Conservation (phyloP, 176 grass and related monocot species). For the Sorghum bicolor region Sorghum_bicolor_NCBIv3 NC_012870.2:8938001-8938500, state of each 20-base stretch:
- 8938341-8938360: neutral
- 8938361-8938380: neutral
- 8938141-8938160: neutral
- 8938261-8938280: neutral
- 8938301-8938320: neutral
- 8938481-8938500: neutral
- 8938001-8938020: conserved; percentile 84
- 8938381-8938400: neutral
- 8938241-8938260: neutral
- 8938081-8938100: conserved; percentile 59
- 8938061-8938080: conserved; percentile 91
- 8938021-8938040: conserved; percentile 67
- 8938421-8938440: neutral
- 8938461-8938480: neutral
- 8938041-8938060: conserved; percentile 81
- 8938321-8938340: neutral
- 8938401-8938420: neutral
- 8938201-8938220: neutral
- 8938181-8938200: neutral
- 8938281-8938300: neutral
- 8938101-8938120: conserved; percentile 1
- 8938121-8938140: neutral
- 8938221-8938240: neutral
- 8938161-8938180: neutral
- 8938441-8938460: conserved; percentile 5